phyloP scores from a whole-genome alignment of 2,329 filamentous ascomycete genomes.

The Curvularia sp. region DNA sequence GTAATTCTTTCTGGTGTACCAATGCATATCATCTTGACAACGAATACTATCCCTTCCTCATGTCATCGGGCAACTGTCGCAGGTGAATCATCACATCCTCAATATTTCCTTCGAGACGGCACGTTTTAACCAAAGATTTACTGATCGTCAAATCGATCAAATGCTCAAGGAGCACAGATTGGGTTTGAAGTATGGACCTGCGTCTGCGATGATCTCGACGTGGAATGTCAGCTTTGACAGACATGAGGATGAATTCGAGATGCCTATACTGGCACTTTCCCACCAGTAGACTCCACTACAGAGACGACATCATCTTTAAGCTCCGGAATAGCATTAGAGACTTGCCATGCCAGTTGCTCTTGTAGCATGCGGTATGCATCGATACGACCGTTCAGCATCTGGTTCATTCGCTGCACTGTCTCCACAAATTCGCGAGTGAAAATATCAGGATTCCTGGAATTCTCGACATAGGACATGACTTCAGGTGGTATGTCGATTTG shows the following conservation, averaged over 20 bases:
- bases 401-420: slow-evolving; percentile 67
- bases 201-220: background rate
- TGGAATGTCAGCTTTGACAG: background rate
- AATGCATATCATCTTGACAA: background rate
- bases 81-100: no score
- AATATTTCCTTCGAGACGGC: background rate
- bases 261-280: slow-evolving; percentile 33
- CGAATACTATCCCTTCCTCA: background rate
- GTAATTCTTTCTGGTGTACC: background rate
- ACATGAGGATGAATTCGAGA: background rate
- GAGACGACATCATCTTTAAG: slow-evolving; percentile 60
- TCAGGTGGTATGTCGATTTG: slow-evolving; percentile 65
- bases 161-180: background rate
- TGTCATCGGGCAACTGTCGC: background rate
- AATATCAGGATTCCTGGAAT: slow-evolving; percentile 69
- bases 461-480: slow-evolving; percentile 68
- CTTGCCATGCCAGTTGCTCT: slow-evolving; percentile 65
- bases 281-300: slow-evolving; percentile 57
- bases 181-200: background rate
- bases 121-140: background rate
- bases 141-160: no score
- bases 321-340: slow-evolving; percentile 65
- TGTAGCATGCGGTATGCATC: slow-evolving; percentile 66
- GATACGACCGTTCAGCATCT: slow-evolving; percentile 66
- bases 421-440: slow-evolving; percentile 72